phyloP scores from a whole-genome alignment of 2,329 filamentous ascomycete species.

The Talaromyces sp. region DNA sequence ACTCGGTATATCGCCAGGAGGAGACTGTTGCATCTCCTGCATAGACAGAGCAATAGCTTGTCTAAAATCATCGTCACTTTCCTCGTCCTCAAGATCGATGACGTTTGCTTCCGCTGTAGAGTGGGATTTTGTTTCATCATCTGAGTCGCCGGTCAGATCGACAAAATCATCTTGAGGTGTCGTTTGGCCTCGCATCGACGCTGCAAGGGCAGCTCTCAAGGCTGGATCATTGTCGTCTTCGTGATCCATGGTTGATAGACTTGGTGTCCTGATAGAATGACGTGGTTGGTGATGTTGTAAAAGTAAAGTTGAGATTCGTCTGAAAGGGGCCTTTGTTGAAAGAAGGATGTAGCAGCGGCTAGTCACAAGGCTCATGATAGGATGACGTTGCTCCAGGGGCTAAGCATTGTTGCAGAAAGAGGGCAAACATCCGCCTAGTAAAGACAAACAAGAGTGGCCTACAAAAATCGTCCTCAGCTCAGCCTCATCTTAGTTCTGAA shows the following conservation, averaged over 20 bases:
- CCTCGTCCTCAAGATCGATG: conserved; percentile 19
- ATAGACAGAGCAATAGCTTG: conserved; percentile 35
- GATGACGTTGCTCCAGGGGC: not conserved
- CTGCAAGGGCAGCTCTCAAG: not conserved
- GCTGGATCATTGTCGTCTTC: not conserved
- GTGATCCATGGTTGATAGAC: not conserved
- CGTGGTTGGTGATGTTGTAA: not conserved
- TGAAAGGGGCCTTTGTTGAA: not conserved
- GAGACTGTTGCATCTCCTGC: conserved; percentile 20
- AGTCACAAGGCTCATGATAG: not conserved
- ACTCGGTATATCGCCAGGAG: not conserved
- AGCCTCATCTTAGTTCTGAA: not conserved
- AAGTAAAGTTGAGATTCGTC: not conserved
- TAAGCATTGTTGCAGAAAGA: no score
- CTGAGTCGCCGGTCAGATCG: conserved; percentile 34
- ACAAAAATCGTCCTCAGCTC: not conserved
- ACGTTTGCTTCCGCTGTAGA: conserved; percentile 26
- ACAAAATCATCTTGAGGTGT: conserved; percentile 22
- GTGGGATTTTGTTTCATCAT: conserved; percentile 28
- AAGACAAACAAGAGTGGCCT: not conserved
- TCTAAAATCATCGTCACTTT: conserved; percentile 36
- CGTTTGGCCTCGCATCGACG: not conserved
- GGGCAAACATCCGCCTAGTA: not conserved
- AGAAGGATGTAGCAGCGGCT: not conserved
- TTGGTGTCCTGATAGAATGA: not conserved